A percentile compares a stretch with the other conserved stretches of the same genome.
phyloP scores from a whole-genome alignment of 179 eudicot genomes.

The Amaranthus tricolor region DNA sequence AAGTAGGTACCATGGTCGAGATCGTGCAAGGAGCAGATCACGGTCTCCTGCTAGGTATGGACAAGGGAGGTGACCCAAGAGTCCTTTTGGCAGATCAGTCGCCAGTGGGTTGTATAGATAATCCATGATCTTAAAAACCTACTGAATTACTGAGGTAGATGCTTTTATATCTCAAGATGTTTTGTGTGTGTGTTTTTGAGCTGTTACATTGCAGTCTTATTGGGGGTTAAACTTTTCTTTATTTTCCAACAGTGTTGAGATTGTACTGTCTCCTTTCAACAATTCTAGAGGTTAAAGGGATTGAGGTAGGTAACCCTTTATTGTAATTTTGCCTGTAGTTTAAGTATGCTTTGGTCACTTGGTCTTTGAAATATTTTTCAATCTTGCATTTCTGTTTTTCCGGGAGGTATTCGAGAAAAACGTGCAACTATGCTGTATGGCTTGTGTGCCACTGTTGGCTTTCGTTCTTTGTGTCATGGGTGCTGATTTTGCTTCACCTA shows the following conservation, averaged over 20 bases:
- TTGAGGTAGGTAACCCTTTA: constrained; percentile 78
- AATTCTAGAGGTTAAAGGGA: constrained; percentile 54
- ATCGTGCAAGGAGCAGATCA: constrained; percentile 67
- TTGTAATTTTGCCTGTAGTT: constrained; percentile 33
- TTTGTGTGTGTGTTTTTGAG: constrained; percentile 30
- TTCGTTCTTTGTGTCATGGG: background rate
- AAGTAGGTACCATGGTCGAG: constrained; percentile 51
- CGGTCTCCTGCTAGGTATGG: constrained; percentile 62
- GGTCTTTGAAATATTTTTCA: constrained; percentile 16
- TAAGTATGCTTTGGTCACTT: constrained; percentile 23
- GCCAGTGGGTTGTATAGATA: constrained; percentile 37
- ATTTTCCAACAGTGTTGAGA: constrained; percentile 45
- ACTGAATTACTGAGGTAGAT: constrained; percentile 78
- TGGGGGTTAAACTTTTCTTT: constrained; percentile 36
- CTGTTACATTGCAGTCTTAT: constrained; percentile 23
- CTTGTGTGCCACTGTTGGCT: constrained; percentile 14
- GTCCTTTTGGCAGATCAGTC: constrained; percentile 31
- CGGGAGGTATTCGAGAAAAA: constrained; percentile 4
- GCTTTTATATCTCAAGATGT: constrained; percentile 35
- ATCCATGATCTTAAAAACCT: constrained; percentile 39
- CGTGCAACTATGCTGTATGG: constrained; percentile 16
- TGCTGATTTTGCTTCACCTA: constrained; percentile 1
- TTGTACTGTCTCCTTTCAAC: constrained; percentile 38
- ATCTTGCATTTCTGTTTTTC: constrained; percentile 23
- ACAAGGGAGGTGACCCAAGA: constrained; percentile 49